Evolutionary conservation across 2,329 filamentous ascomycete genomes (phyloP).

Genomic region (Diaporthe vexans): DNA sequence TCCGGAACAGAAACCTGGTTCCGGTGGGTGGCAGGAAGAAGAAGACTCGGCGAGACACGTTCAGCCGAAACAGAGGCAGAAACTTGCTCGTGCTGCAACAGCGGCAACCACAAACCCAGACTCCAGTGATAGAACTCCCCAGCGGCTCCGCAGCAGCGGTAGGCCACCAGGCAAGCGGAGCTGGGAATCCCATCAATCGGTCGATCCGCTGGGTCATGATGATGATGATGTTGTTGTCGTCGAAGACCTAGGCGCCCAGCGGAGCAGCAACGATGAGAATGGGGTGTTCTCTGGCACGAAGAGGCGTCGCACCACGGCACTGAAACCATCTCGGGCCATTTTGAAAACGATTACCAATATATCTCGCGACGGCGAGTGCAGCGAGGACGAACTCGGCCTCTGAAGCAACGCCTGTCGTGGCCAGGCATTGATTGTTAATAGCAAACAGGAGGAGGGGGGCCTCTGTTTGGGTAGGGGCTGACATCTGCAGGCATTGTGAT

Average conservation of each 20-base stretch:
- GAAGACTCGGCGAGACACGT: conserved; percentile 14
- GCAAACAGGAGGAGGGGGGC: neutral
- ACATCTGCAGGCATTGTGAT: neutral
- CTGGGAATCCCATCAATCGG: conserved; percentile 16
- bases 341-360: conserved; percentile 34
- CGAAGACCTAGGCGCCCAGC: neutral
- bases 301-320: conserved; percentile 36
- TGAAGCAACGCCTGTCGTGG: conserved; percentile 6
- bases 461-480: neutral
- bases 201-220: conserved; percentile 21
- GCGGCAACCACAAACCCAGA: neutral
- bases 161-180: conserved; percentile 27
- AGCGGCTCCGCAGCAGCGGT: conserved; percentile 2
- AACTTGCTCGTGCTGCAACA: conserved; percentile 17
- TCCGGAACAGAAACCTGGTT: neutral
- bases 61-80: conserved; percentile 25
- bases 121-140: neutral
- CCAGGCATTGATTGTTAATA: neutral
- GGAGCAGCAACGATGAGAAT: conserved; percentile 23
- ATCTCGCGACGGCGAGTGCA: conserved; percentile 28
- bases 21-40: neutral
- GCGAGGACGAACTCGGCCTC: conserved; percentile 42
- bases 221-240: neutral
- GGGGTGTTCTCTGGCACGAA: neutral
- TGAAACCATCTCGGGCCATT: conserved; percentile 34